Base-by-base conservation (phyloP, 306 rosid genomes). In the Nissolia schottii region DNA sequence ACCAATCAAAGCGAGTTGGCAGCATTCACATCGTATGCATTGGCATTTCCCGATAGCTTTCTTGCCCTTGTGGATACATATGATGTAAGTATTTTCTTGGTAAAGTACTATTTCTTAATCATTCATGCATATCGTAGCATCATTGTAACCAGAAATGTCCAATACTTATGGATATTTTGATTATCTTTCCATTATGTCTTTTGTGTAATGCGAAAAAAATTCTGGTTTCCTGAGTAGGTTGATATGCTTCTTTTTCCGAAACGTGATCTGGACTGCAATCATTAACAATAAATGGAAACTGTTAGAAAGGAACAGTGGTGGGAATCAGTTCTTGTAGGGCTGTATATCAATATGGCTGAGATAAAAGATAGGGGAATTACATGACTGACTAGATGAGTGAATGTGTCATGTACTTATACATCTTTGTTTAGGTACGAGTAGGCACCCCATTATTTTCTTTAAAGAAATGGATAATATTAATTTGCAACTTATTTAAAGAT, bases 31-130 rank as follows among this genome's bases (percentile, higher is more conserved):
- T 95, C 99, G 5, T 95, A 95, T 77, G 99, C 99, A 5, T 80
- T 91, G 88, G 99, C 99, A 80, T 95, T 91, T 78, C 99, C 99
- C 69, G 69, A 71, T 63, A 70, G 51, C 84, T 95, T 95, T 86
- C 87, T 91, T 76, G 99, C 97, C 70, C 99, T 95, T 56, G 99
- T 95, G 59, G 99, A 95, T 84, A 95, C 99, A 29, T 95, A 95
- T 80, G 99, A 95, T 80, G 99, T 91, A 78, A 85, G 91, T 83
- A 67, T 67, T 64, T 75, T 66, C 68, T 49, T 63, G 19, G 15
- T 19, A 14, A 19, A 50, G 57, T 67, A 61, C 14, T 61, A 28
- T 61, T 76, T 60, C 74, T 46, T 53, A 71, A 46, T 43, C 20
- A 16, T 43, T 16, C 24, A 58, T 70, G 23, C 24, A 31, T 18